Evolutionary conservation across 208 protist species (phyloP).

Genomic region (Tritrichomonas musculus): DNA sequence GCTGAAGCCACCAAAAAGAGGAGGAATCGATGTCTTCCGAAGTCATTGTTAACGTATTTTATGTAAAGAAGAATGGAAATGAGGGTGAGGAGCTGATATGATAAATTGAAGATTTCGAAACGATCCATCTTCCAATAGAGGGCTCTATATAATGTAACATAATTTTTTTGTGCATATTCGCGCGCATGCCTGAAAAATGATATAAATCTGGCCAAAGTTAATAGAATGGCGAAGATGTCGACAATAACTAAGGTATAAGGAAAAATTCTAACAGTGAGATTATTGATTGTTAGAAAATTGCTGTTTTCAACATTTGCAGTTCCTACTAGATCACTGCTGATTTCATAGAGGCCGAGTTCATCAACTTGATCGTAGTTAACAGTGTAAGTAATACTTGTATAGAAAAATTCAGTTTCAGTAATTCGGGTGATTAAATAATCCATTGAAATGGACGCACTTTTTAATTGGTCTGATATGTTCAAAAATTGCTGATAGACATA

Average conservation of each 20-base stretch:
- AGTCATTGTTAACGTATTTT: background rate
- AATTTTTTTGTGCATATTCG: constrained; percentile 9
- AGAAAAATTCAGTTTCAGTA: background rate
- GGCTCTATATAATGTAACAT: background rate
- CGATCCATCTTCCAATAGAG: background rate
- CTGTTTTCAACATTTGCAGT: background rate
- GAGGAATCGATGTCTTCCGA: background rate
- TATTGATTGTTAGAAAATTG: background rate
- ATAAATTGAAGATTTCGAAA: background rate
- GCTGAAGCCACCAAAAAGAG: background rate
- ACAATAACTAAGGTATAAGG: background rate
- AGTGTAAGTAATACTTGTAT: background rate
- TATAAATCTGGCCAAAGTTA: background rate
- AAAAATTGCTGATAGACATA: background rate
- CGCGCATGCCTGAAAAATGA: background rate
- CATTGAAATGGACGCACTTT: background rate
- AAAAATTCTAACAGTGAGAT: background rate
- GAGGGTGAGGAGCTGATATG: background rate
- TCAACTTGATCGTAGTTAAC: background rate
- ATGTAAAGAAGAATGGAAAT: background rate
- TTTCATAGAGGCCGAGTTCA: background rate
- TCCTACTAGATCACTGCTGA: background rate
- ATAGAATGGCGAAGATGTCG: background rate
- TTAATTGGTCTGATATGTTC: too few species aligned
- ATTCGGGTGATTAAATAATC: background rate